phyloP scores from a whole-genome alignment of 129 eudicot species.

The Logfia minima region DNA sequence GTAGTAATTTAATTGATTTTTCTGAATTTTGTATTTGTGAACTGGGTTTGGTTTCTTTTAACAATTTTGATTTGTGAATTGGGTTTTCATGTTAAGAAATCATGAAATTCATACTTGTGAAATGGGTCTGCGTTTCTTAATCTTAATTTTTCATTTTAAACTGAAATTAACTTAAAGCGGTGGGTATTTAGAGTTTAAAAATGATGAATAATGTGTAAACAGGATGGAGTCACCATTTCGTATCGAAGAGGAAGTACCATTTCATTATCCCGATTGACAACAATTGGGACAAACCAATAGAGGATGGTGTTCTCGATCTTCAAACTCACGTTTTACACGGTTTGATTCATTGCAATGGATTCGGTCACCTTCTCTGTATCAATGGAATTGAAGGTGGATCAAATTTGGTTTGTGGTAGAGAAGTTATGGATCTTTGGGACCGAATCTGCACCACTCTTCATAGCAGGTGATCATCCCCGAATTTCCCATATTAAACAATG shows the following conservation, averaged over 20 bases:
- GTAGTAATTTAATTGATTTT: neutral
- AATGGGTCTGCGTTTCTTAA: constrained; percentile 12
- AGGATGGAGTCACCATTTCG: constrained; percentile 96
- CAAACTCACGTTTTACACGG: constrained; percentile 91
- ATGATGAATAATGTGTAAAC: constrained; percentile 6
- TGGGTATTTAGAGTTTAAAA: constrained; percentile 6
- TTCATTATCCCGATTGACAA: constrained; percentile 71
- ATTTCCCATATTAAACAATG: neutral
- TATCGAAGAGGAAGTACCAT: constrained; percentile 80
- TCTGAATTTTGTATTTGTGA: constrained; percentile 9
- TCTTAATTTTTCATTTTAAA: neutral
- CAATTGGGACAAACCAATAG: constrained; percentile 68
- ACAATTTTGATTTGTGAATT: neutral
- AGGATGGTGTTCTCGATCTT: constrained; percentile 53
- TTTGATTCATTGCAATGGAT: constrained; percentile 83
- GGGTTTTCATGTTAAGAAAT: neutral
- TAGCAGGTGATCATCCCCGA: constrained; percentile 41
- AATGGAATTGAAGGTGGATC: constrained; percentile 95
- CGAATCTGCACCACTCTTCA: constrained; percentile 79
- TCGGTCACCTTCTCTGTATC: constrained; percentile 76
- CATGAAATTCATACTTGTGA: neutral
- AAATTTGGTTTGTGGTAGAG: constrained; percentile 57
- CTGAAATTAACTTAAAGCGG: neutral
- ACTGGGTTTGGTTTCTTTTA: neutral
- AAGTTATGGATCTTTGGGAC: constrained; percentile 97